Base-by-base conservation (phyloP, 1,284 basidiomycete species). In the Tilletia indica region DNA sequence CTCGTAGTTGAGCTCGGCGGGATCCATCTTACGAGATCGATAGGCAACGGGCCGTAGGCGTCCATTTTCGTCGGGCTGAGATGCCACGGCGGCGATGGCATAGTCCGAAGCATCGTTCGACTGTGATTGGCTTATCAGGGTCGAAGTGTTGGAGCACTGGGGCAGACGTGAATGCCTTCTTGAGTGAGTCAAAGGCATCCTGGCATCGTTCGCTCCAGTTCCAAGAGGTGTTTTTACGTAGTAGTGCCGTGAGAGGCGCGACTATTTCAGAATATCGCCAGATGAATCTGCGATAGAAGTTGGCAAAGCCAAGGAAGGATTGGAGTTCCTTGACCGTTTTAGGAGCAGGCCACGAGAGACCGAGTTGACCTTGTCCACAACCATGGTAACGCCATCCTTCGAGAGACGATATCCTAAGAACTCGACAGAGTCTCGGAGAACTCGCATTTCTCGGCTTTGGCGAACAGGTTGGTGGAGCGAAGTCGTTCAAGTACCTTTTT, bases 271-370 rank as follows among this genome's bases (percentile, higher is more conserved):
- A 83, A 72, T 83, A 87, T 36, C 77, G 69, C 25, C 79, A 42
- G 56, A 88, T 86, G 74, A 87, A 88, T n/a, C 82, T 73, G 1
- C 85, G 75, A 71, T 85, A 87, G 76, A 86, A 88, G 71, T 86
- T 86, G 36, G 78, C 80, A 39, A 86, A 83, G 42, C 85, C 85
- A 19, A 86, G 77, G 79, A 86, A 87, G 21, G 58, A 61, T 61
- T 61, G 58, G 14, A 58, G 54, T 25, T 58, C 21, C 42, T 77
- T 74, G 14, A 85, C 71, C 2, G 69, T 78, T 0, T 67, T 73
- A 0, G 87, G 87, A 0, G 34, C 38, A 0, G 85, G 85, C 87
- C 87, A 88, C 5, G 80, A 70, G 0, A 63, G 16, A 88, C 82
- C 1, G 81, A 78, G 3, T 80, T 36, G 0, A 89, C 71, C 74